Base-by-base conservation (phyloP, 768 basidiomycete species). In the Suillus decipiens region DNA sequence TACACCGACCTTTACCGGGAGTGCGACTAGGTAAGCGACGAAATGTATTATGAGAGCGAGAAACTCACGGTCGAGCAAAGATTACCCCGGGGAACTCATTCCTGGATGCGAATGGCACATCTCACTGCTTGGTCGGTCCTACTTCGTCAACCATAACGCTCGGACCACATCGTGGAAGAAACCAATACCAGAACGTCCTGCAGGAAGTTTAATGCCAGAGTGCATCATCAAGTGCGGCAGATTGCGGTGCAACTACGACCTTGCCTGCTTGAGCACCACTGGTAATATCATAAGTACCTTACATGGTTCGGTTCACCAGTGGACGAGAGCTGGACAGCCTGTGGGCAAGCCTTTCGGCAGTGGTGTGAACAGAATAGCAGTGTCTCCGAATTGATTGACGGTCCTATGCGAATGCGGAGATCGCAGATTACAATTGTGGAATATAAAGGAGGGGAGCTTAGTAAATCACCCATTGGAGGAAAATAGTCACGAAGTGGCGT, bases 151-250 rank as follows among this genome's bases (percentile, higher is more conserved):
- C 8, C n/a, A 37, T 12, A 56, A 37, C 22, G 37, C 54, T 24
- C 54, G 15, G n/a, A 56, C 22, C 22, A 56, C 54, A 6, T 37
- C 36, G 9, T 56, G 54, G 34, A 56, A 37, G 54, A 56, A 56
- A 24, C 36, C 54, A 22, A 15, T 0, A 5, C 36, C 54, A 56
- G 36, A 24, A 24, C 54, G 14, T 36, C 36, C 22, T 37, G 14
- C 36, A 17, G 54, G 54, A 4, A 24, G 54, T n/a, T 17, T 55
- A n/a, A 55, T 37, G 36, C 36, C 36, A 22, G 54, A 37, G 34
- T 22, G 54, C 36, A 55, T 7, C 36, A 55, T 55, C 22, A 8
- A 36, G n/a, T 7, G 22, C 24, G 24, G 1, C 14, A 15, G 3
- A 12, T 15, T 3, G 47, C 22, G 45, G 45, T 7, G 15, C 14